A percentile compares a stretch with the other conserved stretches of the same genome.
phyloP scores from a whole-genome alignment of 1,139 yeast species.

The Lodderomyces metapsilosis region DNA sequence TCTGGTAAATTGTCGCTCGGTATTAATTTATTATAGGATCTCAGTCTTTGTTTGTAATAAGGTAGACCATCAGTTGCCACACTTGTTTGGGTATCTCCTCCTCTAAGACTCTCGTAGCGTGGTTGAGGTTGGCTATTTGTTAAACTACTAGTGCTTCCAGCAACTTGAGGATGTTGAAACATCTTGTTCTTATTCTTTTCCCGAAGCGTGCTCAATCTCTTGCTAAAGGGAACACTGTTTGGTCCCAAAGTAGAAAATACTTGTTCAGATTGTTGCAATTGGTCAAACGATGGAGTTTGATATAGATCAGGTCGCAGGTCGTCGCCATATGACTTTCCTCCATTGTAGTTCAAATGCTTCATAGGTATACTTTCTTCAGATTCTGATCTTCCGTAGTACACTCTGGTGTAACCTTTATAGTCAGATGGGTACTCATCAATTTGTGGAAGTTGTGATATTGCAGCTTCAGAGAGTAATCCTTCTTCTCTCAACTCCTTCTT shows the following conservation, averaged over 20 bases:
- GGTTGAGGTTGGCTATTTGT: not conserved
- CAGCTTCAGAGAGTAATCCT: conserved; percentile 26
- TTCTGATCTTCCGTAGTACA: conserved; percentile 5
- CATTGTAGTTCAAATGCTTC: not conserved
- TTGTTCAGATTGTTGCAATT: conserved; percentile 6
- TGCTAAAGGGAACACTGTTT: conserved; percentile 1
- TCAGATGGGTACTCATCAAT: conserved; percentile 9
- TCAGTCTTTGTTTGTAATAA: conserved; percentile 1
- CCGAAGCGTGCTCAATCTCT: conserved; percentile 8
- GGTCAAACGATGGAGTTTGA: conserved; percentile 3
- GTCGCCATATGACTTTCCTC: not conserved
- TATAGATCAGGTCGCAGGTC: conserved; percentile 1
- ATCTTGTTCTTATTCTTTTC: not conserved
- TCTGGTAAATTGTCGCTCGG: not conserved
- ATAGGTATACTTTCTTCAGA: conserved; percentile 8
- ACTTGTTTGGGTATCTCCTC: not conserved
- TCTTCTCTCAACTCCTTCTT: conserved; percentile 30
- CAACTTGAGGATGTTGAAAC: not conserved
- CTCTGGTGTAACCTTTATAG: conserved; percentile 9
- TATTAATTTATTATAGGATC: conserved; percentile 2
- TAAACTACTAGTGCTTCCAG: not conserved
- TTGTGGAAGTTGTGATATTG: conserved; percentile 12
- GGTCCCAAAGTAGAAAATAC: conserved; percentile 9
- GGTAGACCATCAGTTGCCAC: not conserved
- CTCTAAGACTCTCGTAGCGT: not conserved